Evolutionary conservation across 2,329 filamentous ascomycete species (phyloP).

Genomic region (Pseudogymnoascus sp.): DNA sequence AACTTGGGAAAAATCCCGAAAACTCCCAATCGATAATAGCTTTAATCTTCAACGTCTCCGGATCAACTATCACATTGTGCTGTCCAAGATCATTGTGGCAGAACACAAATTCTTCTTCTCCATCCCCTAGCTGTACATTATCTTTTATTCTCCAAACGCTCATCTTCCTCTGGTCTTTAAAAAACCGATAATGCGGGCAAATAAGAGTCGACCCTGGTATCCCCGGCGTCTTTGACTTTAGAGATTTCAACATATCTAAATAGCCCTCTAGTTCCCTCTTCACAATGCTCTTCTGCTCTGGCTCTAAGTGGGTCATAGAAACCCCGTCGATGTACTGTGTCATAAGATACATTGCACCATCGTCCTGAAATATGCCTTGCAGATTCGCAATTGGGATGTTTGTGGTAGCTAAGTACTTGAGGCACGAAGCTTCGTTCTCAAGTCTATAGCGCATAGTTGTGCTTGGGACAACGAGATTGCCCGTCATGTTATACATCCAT

Average conservation of each 20-base stretch:
- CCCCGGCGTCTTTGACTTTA: conserved; percentile 15
- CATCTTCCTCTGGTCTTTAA: not conserved
- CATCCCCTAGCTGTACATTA: not conserved
- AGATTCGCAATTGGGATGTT: conserved; percentile 14
- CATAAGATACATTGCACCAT: conserved; percentile 14
- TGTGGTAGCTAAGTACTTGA: conserved; percentile 11
- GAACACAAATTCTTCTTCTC: conserved; percentile 20
- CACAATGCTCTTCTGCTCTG: conserved; percentile 10
- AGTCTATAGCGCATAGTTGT: conserved; percentile 6
- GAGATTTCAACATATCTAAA: conserved; percentile 6
- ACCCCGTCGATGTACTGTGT: conserved; percentile 13
- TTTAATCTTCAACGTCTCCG: conserved; percentile 28
- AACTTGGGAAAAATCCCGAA: conserved; percentile 31
- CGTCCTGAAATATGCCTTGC: conserved; percentile 14
- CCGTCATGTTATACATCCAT: conserved; percentile 14
- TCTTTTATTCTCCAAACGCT: conserved; percentile 13
- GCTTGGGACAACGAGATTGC: conserved; percentile 6
- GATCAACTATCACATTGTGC: conserved; percentile 27
- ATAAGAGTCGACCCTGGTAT: not conserved
- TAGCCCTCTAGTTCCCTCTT: conserved; percentile 14
- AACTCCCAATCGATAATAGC: conserved; percentile 37
- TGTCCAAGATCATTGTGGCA: conserved; percentile 27
- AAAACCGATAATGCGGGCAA: not conserved
- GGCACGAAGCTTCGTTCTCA: conserved; percentile 11
- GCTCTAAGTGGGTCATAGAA: conserved; percentile 10